Percentiles rank a stretch among this genome's conserved stretches.
Conservation (phyloP, 129 eudicot genomes). For the Chrysanthemum lavandulifolium region DNA sequence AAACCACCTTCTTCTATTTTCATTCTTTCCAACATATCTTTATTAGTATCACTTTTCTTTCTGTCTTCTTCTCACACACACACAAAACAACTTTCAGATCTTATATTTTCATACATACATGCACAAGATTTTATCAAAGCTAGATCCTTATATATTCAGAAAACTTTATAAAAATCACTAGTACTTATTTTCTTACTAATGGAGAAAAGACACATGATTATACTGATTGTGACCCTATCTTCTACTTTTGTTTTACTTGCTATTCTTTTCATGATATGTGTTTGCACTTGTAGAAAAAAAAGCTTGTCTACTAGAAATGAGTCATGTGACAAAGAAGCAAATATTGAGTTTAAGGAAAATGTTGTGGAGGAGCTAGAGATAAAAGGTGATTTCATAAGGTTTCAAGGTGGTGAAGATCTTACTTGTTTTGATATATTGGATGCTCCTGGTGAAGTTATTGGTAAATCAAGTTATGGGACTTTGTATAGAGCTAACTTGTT, state of each 20-base stretch:
- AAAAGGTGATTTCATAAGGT: constrained; percentile 68
- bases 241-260: constrained; percentile 26
- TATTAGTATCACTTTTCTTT: constrained; percentile 20
- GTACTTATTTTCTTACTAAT: constrained; percentile 28
- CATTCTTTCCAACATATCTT: constrained; percentile 28
- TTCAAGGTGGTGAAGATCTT: constrained; percentile 83
- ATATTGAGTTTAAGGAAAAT: constrained; percentile 42
- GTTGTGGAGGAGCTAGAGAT: constrained; percentile 39
- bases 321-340: constrained; percentile 48
- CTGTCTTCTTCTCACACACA: constrained; percentile 27
- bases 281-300: constrained; percentile 40
- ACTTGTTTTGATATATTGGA: constrained; percentile 71
- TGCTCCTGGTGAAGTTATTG: constrained; percentile 94
- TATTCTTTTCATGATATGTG: constrained; percentile 38
- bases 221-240: constrained; percentile 46
- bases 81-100: constrained; percentile 26
- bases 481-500: constrained; percentile 75
- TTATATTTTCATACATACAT: constrained; percentile 3
- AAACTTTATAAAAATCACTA: not conserved
- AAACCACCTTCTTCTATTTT: constrained; percentile 13
- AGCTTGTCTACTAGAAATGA: constrained; percentile 25
- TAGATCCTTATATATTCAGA: constrained; percentile 25
- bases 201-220: constrained; percentile 53
- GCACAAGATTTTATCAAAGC: constrained; percentile 9
- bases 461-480: constrained; percentile 85